Conservation (phyloP, 2,329 filamentous ascomycete genomes). For the Colletotrichum siamense region DNA sequence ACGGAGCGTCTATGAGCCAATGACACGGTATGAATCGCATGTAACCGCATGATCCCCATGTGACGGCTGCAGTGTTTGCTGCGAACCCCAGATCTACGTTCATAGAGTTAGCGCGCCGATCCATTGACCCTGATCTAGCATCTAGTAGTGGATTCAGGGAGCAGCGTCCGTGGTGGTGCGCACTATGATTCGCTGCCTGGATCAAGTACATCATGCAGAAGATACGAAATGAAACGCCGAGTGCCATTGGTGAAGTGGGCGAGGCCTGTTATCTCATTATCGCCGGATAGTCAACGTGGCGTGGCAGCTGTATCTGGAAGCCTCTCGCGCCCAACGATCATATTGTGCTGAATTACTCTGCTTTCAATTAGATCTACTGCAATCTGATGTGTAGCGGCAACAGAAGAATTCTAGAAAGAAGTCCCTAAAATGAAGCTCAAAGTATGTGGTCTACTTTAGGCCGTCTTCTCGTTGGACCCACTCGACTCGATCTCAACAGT, state of each 20-base stretch:
- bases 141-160: not conserved
- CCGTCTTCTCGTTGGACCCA: slow-evolving; percentile 8
- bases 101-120: not conserved
- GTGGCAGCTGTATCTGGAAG: not conserved
- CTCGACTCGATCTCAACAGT: not conserved
- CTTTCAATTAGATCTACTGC: not conserved
- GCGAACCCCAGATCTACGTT: not conserved
- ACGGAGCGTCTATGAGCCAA: not conserved
- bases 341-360: not conserved
- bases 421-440: not conserved
- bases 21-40: not conserved
- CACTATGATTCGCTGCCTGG: not conserved
- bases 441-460: not conserved
- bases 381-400: not conserved
- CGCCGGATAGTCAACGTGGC: not conserved
- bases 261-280: not conserved
- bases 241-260: not conserved
- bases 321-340: not conserved
- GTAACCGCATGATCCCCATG: not conserved
- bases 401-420: not conserved
- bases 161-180: not conserved
- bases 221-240: not conserved
- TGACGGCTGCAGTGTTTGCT: not conserved
- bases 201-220: not conserved
- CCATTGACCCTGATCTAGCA: not conserved